Base-by-base conservation (phyloP, 2,329 filamentous ascomycete genomes). In the Pseudocercospora ulei region DNA sequence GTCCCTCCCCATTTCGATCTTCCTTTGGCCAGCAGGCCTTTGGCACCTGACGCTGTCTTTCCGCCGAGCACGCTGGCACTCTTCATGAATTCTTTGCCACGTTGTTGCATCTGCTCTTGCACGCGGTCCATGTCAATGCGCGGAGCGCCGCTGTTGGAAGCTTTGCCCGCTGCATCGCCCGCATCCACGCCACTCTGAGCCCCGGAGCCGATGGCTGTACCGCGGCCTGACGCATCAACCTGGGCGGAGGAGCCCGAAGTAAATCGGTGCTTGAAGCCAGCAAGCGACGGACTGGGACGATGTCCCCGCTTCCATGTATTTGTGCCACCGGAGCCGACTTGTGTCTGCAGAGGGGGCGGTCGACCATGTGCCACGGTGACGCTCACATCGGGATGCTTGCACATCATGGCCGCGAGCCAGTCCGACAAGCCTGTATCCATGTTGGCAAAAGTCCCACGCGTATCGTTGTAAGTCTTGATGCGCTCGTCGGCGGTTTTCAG, bases 21-120 rank as follows among this genome's bases (percentile, higher is more conserved):
- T 65, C 87, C 84, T 66, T 93, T 93, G 50, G 82, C 85, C 61
- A 95, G 79, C 48, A 95, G 64, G 36, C 87, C 88, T 67, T 94
- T 94, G 33, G 87, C 86, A 42, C 85, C 84, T 58, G 84, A 86
- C 47, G 75, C 73, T 19, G 76, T 77, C 55, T 79, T 80, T 14
- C 76, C 76, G 44, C 78, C 73, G 42, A 80, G 66, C 11, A 76
- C 65, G 37, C 84, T 85, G 38, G 87, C 87, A 13, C 80, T 80
- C 49, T 90, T 82, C 57, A 95, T 71, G 17, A 95, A 67, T 54
- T 92, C 86, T 65, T 94, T 95, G 59, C 87, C 79, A 67, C 87
- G 88, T 24, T 78, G 73, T 52, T 84, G 81, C 59, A 87, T 75
- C 40, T 56, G 51, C 45, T 52, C 37, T 12, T 44, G 41, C 7